These are phyloP conservation scores for Hypoxylon sp. DNA, from an alignment of 2,329 filamentous ascomycete species.

Conservation along the genomic window DNA sequence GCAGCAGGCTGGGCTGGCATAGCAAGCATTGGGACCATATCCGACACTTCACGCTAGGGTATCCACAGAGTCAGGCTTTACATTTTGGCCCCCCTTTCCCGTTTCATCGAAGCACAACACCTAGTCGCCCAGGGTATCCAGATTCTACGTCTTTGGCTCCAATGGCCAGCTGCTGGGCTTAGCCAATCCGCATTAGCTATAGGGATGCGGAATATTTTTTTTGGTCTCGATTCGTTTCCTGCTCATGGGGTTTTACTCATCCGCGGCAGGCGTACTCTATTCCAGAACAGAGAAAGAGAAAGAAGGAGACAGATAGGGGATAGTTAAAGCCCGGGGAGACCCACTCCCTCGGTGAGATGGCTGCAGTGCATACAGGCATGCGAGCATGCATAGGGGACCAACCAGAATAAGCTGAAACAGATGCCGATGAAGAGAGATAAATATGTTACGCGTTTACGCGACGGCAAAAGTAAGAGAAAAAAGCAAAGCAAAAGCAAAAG, in stretches of 20 bases:
- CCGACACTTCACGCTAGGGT: slow-evolving; percentile 10
- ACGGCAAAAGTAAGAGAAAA: neutral
- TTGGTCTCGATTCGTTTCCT: neutral
- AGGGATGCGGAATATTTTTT: neutral
- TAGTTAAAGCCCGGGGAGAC: neutral
- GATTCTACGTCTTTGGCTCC: neutral
- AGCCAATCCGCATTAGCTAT: neutral
- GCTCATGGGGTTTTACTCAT: neutral
- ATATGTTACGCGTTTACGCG: neutral
- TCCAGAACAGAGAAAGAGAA: neutral
- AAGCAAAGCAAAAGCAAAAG: neutral
- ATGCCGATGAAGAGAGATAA: slow-evolving; percentile 1
- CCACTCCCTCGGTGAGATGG: neutral
- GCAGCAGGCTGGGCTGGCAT: slow-evolving; percentile 2
- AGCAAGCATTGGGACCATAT: slow-evolving; percentile 10
- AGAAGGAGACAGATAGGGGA: neutral
- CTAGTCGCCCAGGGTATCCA: neutral
- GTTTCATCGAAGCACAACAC: neutral
- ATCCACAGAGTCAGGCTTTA: slow-evolving; percentile 35
- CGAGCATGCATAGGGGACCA: neutral
- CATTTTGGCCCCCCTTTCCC: slow-evolving; percentile 5
- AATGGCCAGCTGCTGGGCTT: neutral
- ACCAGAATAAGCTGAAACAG: neutral
- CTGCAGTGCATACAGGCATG: neutral
- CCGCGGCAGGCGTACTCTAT: neutral